Percentiles rank a stretch among this genome's conserved stretches.
phyloP scores from a whole-genome alignment of 345 rosid genomes.

The Cochlearia excelsa region DNA sequence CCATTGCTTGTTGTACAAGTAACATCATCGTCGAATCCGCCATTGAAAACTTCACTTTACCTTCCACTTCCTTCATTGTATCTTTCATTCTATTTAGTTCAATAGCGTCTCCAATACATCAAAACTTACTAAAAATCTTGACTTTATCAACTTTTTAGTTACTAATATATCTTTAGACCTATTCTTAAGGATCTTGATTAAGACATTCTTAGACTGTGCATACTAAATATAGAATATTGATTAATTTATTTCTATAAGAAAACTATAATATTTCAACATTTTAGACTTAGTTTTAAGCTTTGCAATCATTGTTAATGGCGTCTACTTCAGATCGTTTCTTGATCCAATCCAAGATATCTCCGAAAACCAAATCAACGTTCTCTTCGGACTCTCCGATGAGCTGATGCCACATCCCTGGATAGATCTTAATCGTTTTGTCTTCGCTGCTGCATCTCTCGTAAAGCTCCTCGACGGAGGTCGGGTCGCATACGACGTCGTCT shows the following conservation, averaged over 20 bases:
- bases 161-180: slow-evolving; percentile 15
- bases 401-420: slow-evolving; percentile 92
- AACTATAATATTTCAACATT: slow-evolving; percentile 1
- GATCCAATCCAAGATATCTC: slow-evolving; percentile 79
- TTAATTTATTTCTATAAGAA: not conserved
- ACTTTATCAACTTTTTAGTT: not conserved
- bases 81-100: slow-evolving; percentile 13
- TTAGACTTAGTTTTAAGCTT: slow-evolving; percentile 1
- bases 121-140: not conserved
- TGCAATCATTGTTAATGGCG: slow-evolving; percentile 1
- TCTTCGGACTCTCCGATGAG: slow-evolving; percentile 78
- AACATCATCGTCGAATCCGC: slow-evolving; percentile 86
- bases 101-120: not conserved
- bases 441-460: slow-evolving; percentile 55
- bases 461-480: slow-evolving; percentile 67
- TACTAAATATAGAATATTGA: not conserved
- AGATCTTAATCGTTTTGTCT: slow-evolving; percentile 69
- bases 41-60: slow-evolving; percentile 52
- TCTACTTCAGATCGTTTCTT: slow-evolving; percentile 39
- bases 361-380: slow-evolving; percentile 58
- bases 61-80: slow-evolving; percentile 40
- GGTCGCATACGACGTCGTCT: slow-evolving; percentile 79
- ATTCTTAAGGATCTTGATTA: slow-evolving; percentile 31
- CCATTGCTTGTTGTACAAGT: slow-evolving; percentile 70
- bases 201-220: not conserved